phyloP scores from a whole-genome alignment of 2,329 filamentous ascomycete species.

The Talaromyces sp. region DNA sequence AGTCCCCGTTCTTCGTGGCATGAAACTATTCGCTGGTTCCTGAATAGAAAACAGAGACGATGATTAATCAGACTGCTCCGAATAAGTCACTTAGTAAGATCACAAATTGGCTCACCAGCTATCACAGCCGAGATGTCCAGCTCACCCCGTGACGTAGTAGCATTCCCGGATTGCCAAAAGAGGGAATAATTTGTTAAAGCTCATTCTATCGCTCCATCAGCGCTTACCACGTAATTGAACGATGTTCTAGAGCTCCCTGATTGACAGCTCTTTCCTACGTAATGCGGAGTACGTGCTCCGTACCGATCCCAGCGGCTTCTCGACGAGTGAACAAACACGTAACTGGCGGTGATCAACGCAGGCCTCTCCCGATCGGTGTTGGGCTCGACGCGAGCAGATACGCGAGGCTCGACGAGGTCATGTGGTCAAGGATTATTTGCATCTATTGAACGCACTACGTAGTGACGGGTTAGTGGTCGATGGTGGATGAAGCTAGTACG shows the following conservation, averaged over 20 bases:
- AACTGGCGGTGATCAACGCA: conserved; percentile 9
- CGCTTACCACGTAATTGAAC: not conserved
- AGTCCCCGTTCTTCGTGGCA: not conserved
- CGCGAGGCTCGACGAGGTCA: not conserved
- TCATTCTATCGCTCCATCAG: not conserved
- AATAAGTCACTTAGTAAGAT: not conserved
- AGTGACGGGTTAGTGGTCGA: not conserved
- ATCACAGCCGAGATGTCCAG: not conserved
- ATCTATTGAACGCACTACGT: not conserved
- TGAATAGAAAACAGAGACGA: not conserved
- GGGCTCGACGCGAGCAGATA: not conserved
- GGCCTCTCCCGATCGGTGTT: not conserved
- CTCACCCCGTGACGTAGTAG: not conserved
- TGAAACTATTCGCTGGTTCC: not conserved
- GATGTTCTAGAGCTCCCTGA: not conserved
- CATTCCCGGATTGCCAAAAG: not conserved
- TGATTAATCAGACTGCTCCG: not conserved
- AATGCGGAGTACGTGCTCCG: not conserved
- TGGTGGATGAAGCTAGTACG: not conserved
- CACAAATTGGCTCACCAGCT: not conserved
- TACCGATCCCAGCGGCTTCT: not conserved
- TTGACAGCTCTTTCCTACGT: not conserved
- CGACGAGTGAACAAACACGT: not conserved
- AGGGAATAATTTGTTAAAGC: not conserved
- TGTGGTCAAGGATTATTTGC: not conserved